These are phyloP conservation scores for Corynespora cassiicola DNA, from an alignment of 2,329 filamentous ascomycete species.

Conservation along the genomic window DNA sequence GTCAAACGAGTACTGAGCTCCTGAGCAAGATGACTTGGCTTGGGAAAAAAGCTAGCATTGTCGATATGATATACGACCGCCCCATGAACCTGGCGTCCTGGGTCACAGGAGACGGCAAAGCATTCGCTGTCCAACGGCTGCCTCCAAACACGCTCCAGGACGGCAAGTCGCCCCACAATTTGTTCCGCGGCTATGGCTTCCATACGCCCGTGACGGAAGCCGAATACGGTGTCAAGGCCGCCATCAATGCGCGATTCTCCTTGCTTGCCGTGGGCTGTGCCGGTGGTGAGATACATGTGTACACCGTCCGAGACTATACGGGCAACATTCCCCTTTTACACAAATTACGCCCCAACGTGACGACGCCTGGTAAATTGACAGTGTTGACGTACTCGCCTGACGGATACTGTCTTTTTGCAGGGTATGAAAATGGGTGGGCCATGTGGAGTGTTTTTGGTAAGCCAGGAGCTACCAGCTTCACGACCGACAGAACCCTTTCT, in stretches of 20 bases:
- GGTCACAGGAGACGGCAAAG: constrained; percentile 86
- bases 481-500: constrained; percentile 69
- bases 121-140: constrained; percentile 85
- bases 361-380: constrained; percentile 73
- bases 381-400: constrained; percentile 89
- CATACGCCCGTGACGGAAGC: constrained; percentile 70
- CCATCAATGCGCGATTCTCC: constrained; percentile 95
- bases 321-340: constrained; percentile 93
- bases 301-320: constrained; percentile 89
- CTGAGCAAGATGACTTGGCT: constrained; percentile 87
- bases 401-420: constrained; percentile 93
- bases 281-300: constrained; percentile 84
- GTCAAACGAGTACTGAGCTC: constrained; percentile 89
- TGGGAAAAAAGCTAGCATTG: constrained; percentile 75
- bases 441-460: constrained; percentile 99
- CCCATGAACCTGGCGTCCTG: constrained; percentile 96
- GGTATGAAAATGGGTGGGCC: constrained; percentile 91
- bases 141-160: constrained; percentile 43
- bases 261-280: constrained; percentile 85
- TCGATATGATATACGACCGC: constrained; percentile 89
- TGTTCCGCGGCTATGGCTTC: constrained; percentile 93
- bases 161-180: constrained; percentile 61
- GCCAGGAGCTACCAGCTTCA: constrained; percentile 83
- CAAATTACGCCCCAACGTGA: constrained; percentile 72
- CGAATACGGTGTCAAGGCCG: constrained; percentile 72